phyloP scores from a whole-genome alignment of 2,329 filamentous ascomycete species.

The Apiospora phragmitis region DNA sequence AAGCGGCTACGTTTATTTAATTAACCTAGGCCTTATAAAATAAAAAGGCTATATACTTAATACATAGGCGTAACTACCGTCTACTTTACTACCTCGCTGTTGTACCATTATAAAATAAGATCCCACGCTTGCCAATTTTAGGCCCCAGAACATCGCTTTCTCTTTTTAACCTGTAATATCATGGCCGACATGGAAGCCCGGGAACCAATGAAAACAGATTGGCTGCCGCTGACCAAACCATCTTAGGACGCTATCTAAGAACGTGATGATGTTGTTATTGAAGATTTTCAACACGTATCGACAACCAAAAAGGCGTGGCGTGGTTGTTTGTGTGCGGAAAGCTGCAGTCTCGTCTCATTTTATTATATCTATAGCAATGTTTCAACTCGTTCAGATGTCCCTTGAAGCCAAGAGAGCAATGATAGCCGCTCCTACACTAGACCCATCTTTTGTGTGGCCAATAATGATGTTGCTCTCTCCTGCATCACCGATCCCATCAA shows the following conservation, averaged over 20 bases:
- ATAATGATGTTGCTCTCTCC: neutral
- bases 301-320: no score
- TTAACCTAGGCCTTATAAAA: neutral
- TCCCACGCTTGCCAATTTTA: neutral
- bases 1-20: neutral
- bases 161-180: neutral
- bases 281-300: no score
- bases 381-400: no score
- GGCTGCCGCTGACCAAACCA: no score
- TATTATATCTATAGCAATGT: no score
- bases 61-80: neutral
- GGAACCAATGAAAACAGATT: no score
- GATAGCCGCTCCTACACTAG: neutral
- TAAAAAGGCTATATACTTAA: neutral
- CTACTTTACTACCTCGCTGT: constrained; percentile 1
- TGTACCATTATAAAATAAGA: neutral
- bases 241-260: no score
- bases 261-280: no score
- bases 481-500: neutral
- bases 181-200: no score
- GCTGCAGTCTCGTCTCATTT: no score
- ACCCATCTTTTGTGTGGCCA: neutral
- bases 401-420: neutral
- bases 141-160: constrained; percentile 4
- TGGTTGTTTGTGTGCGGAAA: no score